Evolutionary conservation across 768 basidiomycete species (phyloP).

Genomic region (Hericium coralloides): DNA sequence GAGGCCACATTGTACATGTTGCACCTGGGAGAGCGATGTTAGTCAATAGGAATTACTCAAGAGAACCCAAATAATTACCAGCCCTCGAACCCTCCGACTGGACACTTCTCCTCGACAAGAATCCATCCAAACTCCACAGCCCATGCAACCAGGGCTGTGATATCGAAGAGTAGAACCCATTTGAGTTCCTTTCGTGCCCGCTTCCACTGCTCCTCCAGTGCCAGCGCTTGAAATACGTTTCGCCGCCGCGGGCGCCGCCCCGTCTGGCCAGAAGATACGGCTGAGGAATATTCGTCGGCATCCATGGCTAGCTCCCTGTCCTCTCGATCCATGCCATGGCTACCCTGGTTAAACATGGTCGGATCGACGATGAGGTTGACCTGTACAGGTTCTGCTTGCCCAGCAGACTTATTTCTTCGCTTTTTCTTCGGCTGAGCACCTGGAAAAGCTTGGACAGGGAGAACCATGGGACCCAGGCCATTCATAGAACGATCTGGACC

Average conservation of each 20-base stretch:
- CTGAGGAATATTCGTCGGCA: too few species aligned
- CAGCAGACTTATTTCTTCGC: too few species aligned
- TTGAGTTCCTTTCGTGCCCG: constrained; percentile 43
- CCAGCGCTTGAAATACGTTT: constrained; percentile 49
- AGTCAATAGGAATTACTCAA: constrained; percentile 3
- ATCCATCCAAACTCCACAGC: constrained; percentile 51
- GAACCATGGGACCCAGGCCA: too few species aligned
- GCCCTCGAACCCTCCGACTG: constrained; percentile 50
- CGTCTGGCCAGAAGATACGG: too few species aligned
- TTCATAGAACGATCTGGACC: too few species aligned
- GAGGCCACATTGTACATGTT: constrained; percentile 62
- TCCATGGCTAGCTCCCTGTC: too few species aligned
- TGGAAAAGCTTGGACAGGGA: too few species aligned
- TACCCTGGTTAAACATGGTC: too few species aligned
- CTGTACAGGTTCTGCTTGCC: too few species aligned
- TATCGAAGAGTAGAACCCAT: constrained; percentile 44
- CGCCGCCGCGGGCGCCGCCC: constrained; percentile 1
- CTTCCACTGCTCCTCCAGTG: constrained; percentile 58
- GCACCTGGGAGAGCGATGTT: constrained; percentile 37
- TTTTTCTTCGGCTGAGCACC: too few species aligned
- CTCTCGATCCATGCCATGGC: too few species aligned
- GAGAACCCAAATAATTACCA: constrained; percentile 35
- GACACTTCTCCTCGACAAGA: constrained; percentile 53
- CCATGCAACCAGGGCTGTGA: constrained; percentile 42
- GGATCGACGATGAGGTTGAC: too few species aligned